Conservation (phyloP, 2,329 filamentous ascomycete species). For the Clarireedia homoeocarpa region DNA sequence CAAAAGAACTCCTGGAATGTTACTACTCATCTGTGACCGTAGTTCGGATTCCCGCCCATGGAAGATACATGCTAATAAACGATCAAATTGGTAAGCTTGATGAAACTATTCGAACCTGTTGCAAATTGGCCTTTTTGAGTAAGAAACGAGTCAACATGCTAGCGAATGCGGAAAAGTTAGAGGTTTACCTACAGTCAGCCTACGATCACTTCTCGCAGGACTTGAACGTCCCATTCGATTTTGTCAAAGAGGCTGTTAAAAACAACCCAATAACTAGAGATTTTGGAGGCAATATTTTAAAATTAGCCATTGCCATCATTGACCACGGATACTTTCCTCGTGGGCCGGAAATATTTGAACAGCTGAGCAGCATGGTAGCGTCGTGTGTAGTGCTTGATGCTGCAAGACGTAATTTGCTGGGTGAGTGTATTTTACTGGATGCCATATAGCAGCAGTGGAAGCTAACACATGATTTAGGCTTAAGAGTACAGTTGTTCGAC, state of each 20-base stretch:
- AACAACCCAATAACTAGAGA: constrained; percentile 39
- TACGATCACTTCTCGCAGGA: constrained; percentile 42
- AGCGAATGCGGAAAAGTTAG: constrained; percentile 37
- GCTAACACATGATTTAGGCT: not conserved
- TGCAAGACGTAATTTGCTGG: constrained; percentile 22
- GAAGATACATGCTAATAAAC: constrained; percentile 40
- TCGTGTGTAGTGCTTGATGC: constrained; percentile 44
- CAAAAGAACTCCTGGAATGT: constrained; percentile 38
- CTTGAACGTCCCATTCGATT: constrained; percentile 42
- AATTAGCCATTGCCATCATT: constrained; percentile 37
- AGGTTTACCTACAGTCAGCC: constrained; percentile 39
- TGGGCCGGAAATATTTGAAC: constrained; percentile 33
- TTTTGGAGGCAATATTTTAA: constrained; percentile 43
- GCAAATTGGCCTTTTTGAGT: constrained; percentile 33
- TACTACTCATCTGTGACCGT: constrained; percentile 44
- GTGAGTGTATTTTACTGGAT: not conserved
- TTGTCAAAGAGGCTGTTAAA: constrained; percentile 38
- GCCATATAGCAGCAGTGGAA: too few species aligned
- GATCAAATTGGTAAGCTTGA: constrained; percentile 41
- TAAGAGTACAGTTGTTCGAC: not conserved
- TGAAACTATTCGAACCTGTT: constrained; percentile 34
- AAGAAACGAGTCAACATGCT: constrained; percentile 41
- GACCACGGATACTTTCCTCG: constrained; percentile 21
- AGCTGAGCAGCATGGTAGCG: constrained; percentile 40
- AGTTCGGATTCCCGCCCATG: constrained; percentile 39